A percentile compares a stretch with the other conserved stretches of the same genome.
phyloP scores from a whole-genome alignment of 352 stramenopile species.

The Phytopythium ostracodes region DNA sequence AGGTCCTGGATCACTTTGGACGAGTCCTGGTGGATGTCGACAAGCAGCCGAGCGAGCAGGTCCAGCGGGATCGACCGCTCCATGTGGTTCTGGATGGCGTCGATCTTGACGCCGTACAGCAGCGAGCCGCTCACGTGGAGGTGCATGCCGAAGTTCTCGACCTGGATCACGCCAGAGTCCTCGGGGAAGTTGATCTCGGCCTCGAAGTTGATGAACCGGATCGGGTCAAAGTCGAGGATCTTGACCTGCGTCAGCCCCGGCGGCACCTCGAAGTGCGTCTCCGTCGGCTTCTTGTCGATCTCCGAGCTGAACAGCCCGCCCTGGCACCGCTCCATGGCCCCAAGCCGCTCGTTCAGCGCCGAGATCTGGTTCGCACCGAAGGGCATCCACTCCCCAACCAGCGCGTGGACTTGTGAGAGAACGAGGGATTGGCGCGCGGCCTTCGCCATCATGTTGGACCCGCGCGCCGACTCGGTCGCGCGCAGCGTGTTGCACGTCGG shows the following conservation, averaged over 20 bases:
- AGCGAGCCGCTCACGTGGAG: slow-evolving; percentile 68
- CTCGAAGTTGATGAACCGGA: slow-evolving; percentile 97
- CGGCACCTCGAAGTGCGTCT: slow-evolving; percentile 80
- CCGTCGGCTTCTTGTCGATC: slow-evolving; percentile 77
- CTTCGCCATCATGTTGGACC: slow-evolving; percentile 89
- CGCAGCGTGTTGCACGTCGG: slow-evolving; percentile 94
- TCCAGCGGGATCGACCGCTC: slow-evolving; percentile 94
- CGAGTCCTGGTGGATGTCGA: slow-evolving; percentile 94
- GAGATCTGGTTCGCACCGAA: slow-evolving; percentile 96
- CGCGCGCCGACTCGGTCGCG: slow-evolving; percentile 84
- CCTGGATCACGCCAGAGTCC: slow-evolving; percentile 90
- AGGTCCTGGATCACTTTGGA: slow-evolving; percentile 92
- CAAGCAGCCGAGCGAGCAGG: slow-evolving; percentile 90
- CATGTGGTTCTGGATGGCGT: slow-evolving; percentile 96
- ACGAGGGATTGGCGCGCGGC: slow-evolving; percentile 94
- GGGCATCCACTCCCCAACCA: slow-evolving; percentile 95
- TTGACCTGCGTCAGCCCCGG: slow-evolving; percentile 91
- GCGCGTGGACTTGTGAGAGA: slow-evolving; percentile 93
- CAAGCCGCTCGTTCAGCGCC: slow-evolving; percentile 93
- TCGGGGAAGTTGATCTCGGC: slow-evolving; percentile 95
- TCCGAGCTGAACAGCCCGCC: slow-evolving; percentile 94
- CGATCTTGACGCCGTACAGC: slow-evolving; percentile 80
- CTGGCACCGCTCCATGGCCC: slow-evolving; percentile 92
- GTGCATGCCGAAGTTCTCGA: slow-evolving; percentile 93
- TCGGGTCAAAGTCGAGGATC: slow-evolving; percentile 95